Evolutionary conservation across 495 filamentous ascomycete species (phyloP).

Genomic region (Podospora comata): DNA sequence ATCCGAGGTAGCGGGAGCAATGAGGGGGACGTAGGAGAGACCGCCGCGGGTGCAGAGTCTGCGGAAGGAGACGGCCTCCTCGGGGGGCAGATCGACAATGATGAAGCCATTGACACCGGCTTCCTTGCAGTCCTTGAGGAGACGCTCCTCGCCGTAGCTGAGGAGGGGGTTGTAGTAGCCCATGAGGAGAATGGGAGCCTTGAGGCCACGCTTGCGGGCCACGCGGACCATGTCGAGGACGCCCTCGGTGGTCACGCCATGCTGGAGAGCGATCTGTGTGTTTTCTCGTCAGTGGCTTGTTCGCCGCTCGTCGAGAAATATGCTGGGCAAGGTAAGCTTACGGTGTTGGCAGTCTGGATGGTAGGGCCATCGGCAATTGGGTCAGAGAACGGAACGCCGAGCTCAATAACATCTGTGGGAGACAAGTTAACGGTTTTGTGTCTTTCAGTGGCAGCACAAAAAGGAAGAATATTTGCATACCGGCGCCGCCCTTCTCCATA

Average conservation of each 20-base stretch:
- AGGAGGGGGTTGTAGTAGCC: constrained; percentile 97
- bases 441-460: not conserved
- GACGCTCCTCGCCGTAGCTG: constrained; percentile 85
- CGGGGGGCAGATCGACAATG: constrained; percentile 91
- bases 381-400: constrained; percentile 94
- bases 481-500: constrained; percentile 90
- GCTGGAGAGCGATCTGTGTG: constrained; percentile 61
- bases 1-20: constrained; percentile 91
- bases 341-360: constrained; percentile 86
- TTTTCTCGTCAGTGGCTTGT: constrained; percentile 2
- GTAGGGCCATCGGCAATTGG: constrained; percentile 95
- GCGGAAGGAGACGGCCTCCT: constrained; percentile 92
- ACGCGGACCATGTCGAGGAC: constrained; percentile 76
- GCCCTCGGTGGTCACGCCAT: constrained; percentile 78
- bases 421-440: not conserved
- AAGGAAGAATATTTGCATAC: constrained; percentile 45
- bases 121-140: constrained; percentile 79
- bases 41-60: constrained; percentile 72
- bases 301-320: not conserved
- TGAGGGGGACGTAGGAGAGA: constrained; percentile 90
- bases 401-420: constrained; percentile 68
- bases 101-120: constrained; percentile 96
- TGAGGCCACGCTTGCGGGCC: constrained; percentile 70
- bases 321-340: constrained; percentile 29
- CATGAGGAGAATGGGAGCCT: constrained; percentile 86